A percentile compares a stretch with the other conserved stretches of the same genome.
Conservation (phyloP, 2,329 filamentous ascomycete species). For the Colletotrichum gloeosporioides region DNA sequence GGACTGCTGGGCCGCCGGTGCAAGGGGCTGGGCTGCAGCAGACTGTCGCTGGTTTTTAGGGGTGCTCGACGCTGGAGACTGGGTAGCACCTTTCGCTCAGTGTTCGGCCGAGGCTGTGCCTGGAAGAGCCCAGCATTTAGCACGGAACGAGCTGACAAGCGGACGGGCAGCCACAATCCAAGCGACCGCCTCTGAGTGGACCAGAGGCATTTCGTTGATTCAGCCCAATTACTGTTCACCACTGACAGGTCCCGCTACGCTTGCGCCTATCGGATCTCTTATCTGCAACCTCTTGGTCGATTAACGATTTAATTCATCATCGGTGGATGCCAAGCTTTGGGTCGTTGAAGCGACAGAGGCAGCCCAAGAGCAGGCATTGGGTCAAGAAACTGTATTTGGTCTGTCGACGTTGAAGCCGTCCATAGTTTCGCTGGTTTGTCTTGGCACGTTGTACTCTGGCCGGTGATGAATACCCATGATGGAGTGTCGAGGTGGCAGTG, state of each 20-base stretch:
- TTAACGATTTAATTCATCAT: neutral
- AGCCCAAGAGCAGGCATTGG: neutral
- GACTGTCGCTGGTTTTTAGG: neutral
- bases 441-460: constrained; percentile 4
- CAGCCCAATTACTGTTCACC: constrained; percentile 22
- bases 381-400: neutral
- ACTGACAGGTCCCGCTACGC: constrained; percentile 5
- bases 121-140: neutral
- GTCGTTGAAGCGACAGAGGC: neutral
- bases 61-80: neutral
- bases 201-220: constrained; percentile 22
- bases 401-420: neutral
- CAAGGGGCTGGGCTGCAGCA: neutral
- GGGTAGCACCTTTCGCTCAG: neutral
- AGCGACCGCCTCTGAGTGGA: constrained; percentile 20
- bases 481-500: neutral
- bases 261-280: neutral
- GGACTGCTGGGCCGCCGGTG: constrained; percentile 15
- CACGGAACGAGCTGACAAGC: neutral
- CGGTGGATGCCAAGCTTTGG: neutral
- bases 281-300: constrained; percentile 2
- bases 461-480: neutral
- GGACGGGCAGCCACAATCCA: constrained; percentile 5
- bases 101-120: neutral
- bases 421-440: constrained; percentile 10